These are phyloP conservation scores for Podospora pseudopauciseta DNA, from an alignment of 495 filamentous ascomycete genomes.

Conservation along the genomic window DNA sequence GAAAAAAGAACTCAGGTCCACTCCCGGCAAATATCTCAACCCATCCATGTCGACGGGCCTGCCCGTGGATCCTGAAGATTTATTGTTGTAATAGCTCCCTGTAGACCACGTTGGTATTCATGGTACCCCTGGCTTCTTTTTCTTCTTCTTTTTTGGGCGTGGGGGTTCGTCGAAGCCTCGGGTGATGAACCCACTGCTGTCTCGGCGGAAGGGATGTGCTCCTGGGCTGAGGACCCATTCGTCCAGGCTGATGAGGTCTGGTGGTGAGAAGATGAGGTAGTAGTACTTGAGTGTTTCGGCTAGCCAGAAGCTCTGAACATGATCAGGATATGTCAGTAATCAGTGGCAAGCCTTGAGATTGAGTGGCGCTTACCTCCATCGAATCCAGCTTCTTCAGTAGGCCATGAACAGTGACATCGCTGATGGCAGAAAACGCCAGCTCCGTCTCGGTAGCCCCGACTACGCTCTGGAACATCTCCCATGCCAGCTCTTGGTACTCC, in stretches of 20 bases:
- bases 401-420: conserved; percentile 42
- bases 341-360: neutral
- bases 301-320: conserved; percentile 43
- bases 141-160: neutral
- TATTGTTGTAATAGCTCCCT: neutral
- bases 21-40: neutral
- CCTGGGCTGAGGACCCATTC: conserved; percentile 84
- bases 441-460: conserved; percentile 57
- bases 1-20: neutral
- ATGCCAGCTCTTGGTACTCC: conserved; percentile 62
- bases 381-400: conserved; percentile 42
- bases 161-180: neutral
- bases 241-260: conserved; percentile 64
- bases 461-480: conserved; percentile 71
- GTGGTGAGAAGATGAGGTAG: conserved; percentile 75
- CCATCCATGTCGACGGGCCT: neutral
- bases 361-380: conserved; percentile 43
- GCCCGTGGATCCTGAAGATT: neutral
- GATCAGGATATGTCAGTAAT: neutral
- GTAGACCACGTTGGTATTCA: neutral
- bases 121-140: neutral
- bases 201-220: conserved; percentile 64
- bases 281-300: conserved; percentile 56
- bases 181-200: neutral
- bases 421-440: conserved; percentile 55